Evolutionary conservation across 2,329 filamentous ascomycete species (phyloP), one percentile per base, ranked within the genome.

Genomic region (Teratosphaeria zuluensis): DNA sequence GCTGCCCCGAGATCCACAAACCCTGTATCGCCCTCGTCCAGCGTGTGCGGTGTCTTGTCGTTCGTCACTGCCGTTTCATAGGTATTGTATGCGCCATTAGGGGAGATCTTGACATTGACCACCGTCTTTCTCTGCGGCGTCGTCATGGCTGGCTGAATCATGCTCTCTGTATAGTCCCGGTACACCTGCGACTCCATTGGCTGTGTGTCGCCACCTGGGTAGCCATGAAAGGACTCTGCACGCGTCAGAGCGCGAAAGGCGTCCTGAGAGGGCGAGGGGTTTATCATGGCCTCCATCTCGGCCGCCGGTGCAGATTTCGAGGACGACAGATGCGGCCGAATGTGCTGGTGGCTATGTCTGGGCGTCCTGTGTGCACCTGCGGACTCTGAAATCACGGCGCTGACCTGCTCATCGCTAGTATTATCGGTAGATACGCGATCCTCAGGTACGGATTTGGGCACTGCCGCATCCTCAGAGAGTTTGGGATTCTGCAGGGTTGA

Each of bases 181-280:
- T 77, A 76, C 53, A 78, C 73, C 62, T 79, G 77, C 56, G 76
- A 76, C 57, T 77, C 75, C 64, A 72, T 70, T 28, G 73, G 72
- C 67, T 80, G 77, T 1, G 77, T 79, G 61, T 80, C 77, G 55
- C 76, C 76, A 55, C 71, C 69, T 16, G 61, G 63, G 53, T 68
- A 73, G 35, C 66, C 73, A 28, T 64, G 57, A 61, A 77, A 78
- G 35, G 73, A 75, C 28, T 58, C 61, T 19, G 68, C 63, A 42
- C 64, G 66, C n/a, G 56, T 62, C 53, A 63, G 52, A 19, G 51
- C 51, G 4, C 55, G 56, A 30, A 59, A 60, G n/a, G 58, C 58
- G 12, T 61, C 53, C 53, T 65, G 65, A 31, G 63, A 64, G n/a
- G 60, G 58, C 14, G 57, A 58, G 0, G 51, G 32, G 2, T 62